phyloP scores from a whole-genome alignment of 176 grass and related monocot genomes.

The Musa schizocarpa region DNA sequence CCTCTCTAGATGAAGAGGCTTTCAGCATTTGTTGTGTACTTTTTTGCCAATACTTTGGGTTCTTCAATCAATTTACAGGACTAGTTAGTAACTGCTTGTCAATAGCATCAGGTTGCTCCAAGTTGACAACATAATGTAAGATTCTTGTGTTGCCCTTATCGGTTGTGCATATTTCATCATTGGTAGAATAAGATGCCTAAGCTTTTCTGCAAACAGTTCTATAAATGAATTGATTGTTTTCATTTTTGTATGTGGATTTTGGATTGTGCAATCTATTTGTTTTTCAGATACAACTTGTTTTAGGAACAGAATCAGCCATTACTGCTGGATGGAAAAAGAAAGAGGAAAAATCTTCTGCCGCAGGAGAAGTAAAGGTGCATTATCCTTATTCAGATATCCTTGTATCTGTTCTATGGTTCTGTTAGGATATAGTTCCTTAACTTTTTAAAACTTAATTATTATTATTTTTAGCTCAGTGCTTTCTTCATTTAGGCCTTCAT shows the following conservation, averaged over 20 bases:
- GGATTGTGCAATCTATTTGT: not conserved
- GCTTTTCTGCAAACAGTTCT: not conserved
- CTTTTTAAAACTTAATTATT: not conserved
- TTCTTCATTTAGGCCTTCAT: no score
- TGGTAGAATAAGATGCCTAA: no score
- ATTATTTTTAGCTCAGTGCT: no score
- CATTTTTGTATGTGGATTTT: not conserved
- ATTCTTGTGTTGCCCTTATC: no score
- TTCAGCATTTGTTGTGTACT: no score
- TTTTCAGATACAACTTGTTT: slow-evolving; percentile 87
- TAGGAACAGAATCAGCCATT: slow-evolving; percentile 74
- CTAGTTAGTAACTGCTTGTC: no score
- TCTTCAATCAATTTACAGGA: no score
- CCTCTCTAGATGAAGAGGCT: no score
- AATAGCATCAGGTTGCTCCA: no score
- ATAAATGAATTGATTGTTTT: not conserved
- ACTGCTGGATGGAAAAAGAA: slow-evolving; percentile 92
- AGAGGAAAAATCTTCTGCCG: slow-evolving; percentile 73
- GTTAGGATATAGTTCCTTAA: not conserved
- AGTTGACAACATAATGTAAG: no score
- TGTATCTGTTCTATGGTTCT: not conserved
- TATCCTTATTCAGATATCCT: not conserved
- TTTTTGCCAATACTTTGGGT: no score
- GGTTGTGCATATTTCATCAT: no score
- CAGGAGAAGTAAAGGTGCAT: slow-evolving; percentile 90